Base-by-base conservation (phyloP, 2,329 filamentous ascomycete species). In the Clarireedia homoeocarpa region DNA sequence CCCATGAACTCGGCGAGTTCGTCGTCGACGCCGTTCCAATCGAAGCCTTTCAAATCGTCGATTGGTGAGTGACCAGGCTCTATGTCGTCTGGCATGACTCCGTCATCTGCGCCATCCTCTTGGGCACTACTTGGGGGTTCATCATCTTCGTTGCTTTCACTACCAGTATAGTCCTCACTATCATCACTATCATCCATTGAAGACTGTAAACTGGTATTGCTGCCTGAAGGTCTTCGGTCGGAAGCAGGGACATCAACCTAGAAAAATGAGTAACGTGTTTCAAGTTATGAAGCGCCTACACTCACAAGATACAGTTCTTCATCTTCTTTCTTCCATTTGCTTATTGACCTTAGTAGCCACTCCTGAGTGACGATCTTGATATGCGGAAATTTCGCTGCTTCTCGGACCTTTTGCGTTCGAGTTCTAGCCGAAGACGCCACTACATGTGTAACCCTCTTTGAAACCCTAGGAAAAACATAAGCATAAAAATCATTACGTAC, bases 331-430 rank as follows among this genome's bases (percentile, higher is more conserved):
- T 81, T 77, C 94, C 94, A 99, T 69, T 87, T 86, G 26, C 84
- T 86, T 61, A 97, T 83, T 55, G 86, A 95, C 63, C 91, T 87
- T 34, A 85, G 79, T 30, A 99, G 82, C 94, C 94, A 99, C 65
- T 89, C 84, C 53, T 91, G 88, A 63, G 86, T 91, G 48, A 99
- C 94, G 57, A 99, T 95, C 69, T 91, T 91, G 71, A 97, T 88
- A 51, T 83, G 82, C 0, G 86, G 77, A 55, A 90, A 87, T 61
- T 85, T 83, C 14, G 88, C 85, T 0, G 94, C 94, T 70, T 91
- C 86, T 48, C 89, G 86, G 45, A 97, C 90, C 72, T 99, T 99
- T 53, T 89, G 86, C 0, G 94, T 97, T 23, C 91, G 84, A 34
- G 87, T 87, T 24, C 86, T 78, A 15, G 81, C 77, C 17, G 82